These are phyloP conservation scores for Gymnopilus dilepis DNA, from an alignment of 768 basidiomycete genomes.

Conservation along the genomic window DNA sequence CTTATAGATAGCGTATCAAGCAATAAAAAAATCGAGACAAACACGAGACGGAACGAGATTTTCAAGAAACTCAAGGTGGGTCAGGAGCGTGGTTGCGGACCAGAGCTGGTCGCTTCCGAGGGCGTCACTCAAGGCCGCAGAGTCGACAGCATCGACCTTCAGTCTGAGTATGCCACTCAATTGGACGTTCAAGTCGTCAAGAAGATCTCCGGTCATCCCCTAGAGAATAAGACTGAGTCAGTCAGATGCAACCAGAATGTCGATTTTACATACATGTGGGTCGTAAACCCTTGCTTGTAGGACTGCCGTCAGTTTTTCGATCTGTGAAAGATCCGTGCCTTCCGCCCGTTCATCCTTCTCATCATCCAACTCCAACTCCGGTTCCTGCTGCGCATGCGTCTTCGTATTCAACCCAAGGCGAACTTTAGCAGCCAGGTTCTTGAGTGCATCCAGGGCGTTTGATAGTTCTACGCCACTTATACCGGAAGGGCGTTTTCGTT, in stretches of 20 bases:
- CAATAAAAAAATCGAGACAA: conserved; percentile 13
- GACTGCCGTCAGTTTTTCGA: conserved; percentile 16
- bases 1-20: conserved; percentile 12
- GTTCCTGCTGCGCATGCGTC: neutral
- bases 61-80: conserved; percentile 21
- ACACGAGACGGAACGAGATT: conserved; percentile 17
- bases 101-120: conserved; percentile 19
- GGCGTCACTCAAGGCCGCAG: conserved; percentile 15
- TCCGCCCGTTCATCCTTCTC: neutral
- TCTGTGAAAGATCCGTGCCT: conserved; percentile 5
- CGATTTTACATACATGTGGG: conserved; percentile 18
- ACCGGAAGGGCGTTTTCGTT: conserved; percentile 12
- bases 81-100: conserved; percentile 18
- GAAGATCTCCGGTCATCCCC: conserved; percentile 10
- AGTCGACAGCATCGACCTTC: conserved; percentile 15
- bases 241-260: conserved; percentile 10
- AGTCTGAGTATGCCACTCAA: conserved; percentile 17
- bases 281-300: conserved; percentile 15
- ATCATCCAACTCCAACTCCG: conserved; percentile 9
- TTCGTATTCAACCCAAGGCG: conserved; percentile 12
- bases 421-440: conserved; percentile 12
- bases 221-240: conserved; percentile 17
- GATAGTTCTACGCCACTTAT: conserved; percentile 14
- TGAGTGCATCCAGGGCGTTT: conserved; percentile 14
- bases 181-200: conserved; percentile 15